phyloP scores from a whole-genome alignment of 805 yeast species.

The Candida jianshihensis region DNA sequence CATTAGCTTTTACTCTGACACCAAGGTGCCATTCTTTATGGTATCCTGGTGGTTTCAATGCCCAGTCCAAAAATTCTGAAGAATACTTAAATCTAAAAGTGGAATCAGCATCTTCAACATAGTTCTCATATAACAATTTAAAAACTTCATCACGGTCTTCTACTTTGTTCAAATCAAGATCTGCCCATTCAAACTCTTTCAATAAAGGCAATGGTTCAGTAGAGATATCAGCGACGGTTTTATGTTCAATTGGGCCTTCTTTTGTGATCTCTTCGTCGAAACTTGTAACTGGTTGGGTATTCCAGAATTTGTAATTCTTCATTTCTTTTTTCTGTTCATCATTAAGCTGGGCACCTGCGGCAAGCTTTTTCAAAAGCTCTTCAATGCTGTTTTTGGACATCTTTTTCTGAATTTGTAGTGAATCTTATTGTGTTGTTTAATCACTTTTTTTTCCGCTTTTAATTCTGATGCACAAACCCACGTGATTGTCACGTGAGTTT shows the following conservation, averaged over 20 bases:
- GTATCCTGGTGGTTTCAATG: slow-evolving; percentile 92
- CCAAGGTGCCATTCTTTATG: slow-evolving; percentile 85
- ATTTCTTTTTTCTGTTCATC: slow-evolving; percentile 60
- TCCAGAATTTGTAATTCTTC: slow-evolving; percentile 95
- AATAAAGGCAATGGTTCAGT: slow-evolving; percentile 59
- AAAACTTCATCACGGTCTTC: slow-evolving; percentile 71
- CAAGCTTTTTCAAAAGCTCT: slow-evolving; percentile 44
- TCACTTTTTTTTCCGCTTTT: background rate
- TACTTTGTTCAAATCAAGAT: slow-evolving; percentile 54
- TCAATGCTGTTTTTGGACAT: slow-evolving; percentile 38
- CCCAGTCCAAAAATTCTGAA: slow-evolving; percentile 82
- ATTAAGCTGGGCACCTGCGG: slow-evolving; percentile 33
- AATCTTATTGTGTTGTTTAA: too few relatives aligned
- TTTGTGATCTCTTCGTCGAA: slow-evolving; percentile 58
- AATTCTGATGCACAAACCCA: too few relatives aligned
- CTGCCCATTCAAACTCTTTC: slow-evolving; percentile 83
- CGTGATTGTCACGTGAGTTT: background rate
- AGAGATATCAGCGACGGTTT: slow-evolving; percentile 68
- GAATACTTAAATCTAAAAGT: slow-evolving; percentile 88
- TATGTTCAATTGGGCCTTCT: slow-evolving; percentile 81
- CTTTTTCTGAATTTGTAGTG: too few relatives aligned
- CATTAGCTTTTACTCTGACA: slow-evolving; percentile 72
- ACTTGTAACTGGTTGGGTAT: slow-evolving; percentile 88
- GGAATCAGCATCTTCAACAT: slow-evolving; percentile 92
- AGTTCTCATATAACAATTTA: slow-evolving; percentile 75